Evolutionary conservation across 1,284 basidiomycete species (phyloP).

Genomic region (Jaminaea rosea): DNA sequence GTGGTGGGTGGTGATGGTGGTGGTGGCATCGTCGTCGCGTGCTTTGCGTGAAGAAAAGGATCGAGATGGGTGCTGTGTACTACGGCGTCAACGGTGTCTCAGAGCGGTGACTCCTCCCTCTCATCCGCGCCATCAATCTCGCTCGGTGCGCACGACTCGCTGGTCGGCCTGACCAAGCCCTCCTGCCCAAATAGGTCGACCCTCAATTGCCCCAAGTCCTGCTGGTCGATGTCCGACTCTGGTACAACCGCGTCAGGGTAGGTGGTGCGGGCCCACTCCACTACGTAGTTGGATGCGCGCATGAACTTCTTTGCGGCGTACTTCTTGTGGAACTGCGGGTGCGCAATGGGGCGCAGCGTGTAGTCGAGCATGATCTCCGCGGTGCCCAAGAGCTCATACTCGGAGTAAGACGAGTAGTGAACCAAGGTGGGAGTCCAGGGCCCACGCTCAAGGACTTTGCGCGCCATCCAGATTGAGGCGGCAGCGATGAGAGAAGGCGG

Average conservation of each 20-base stretch:
- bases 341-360: slow-evolving; percentile 37
- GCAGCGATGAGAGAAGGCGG: slow-evolving; percentile 81
- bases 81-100: no score
- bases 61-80: no score
- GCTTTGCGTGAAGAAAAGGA: no score
- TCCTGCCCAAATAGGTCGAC: not conserved
- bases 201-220: not conserved
- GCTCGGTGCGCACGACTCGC: no score
- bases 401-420: slow-evolving; percentile 83
- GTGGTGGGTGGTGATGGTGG: no score
- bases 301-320: slow-evolving; percentile 47
- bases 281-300: slow-evolving; percentile 39
- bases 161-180: not conserved
- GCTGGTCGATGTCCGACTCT: not conserved
- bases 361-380: slow-evolving; percentile 92
- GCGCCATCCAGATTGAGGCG: slow-evolving; percentile 80
- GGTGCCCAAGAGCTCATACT: slow-evolving; percentile 71
- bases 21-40: no score
- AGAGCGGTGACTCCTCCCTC: no score
- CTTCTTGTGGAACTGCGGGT: slow-evolving; percentile 44
- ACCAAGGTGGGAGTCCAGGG: slow-evolving; percentile 75
- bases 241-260: slow-evolving; percentile 33
- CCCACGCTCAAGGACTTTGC: slow-evolving; percentile 70
- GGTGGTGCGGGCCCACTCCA: slow-evolving; percentile 36
- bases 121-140: no score